Evolutionary conservation across 2,329 filamentous ascomycete genomes (phyloP), one percentile per base, ranked within the genome.

Genomic region (Graphiopsis chlorocephala): DNA sequence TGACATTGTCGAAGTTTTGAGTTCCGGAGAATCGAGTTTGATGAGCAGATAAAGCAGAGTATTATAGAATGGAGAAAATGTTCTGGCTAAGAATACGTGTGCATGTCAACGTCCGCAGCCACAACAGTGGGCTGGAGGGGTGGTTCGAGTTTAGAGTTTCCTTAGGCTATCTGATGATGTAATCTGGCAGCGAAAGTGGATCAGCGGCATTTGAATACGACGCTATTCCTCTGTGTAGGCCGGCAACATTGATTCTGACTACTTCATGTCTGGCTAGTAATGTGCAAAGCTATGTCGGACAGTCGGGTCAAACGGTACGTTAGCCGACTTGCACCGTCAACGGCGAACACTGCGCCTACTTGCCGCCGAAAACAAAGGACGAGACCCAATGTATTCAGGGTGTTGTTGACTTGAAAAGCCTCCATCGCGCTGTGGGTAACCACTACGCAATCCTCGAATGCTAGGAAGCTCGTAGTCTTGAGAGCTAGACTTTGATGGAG

Each of bases 401-500:
- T 50, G 55, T 11, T 63, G 35, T 20, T 52, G 42, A 23, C 31
- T 52, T 12, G 55, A 15, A 20, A 61, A 48, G 17, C 65, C 53
- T 4, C 55, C 50, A 8, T 26, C 47, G 2, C 64, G 65, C 26
- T 68, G 66, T 28, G 71, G 64, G 25, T 63, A 66, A 10, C 66
- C 65, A 20, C 70, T 71, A 33, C 71, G 69, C 1, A 72, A 66
- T 14, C 73, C 74, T 29, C 64, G 70, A 15, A 74, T 71, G 23
- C 65, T 67, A 10, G 68, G 67, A 7, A 75, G 48, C 28, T 66
- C 65, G 17, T 66, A 61, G 31, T 70, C 68, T 35, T 23, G 48
- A 28, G 28, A 4, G 15, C 47, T 25, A 20, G 55, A 47, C 7
- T 31, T 26, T 25, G 29, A 55, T 6, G 69, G 67, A 29, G 68